Evolutionary conservation across 2,329 filamentous ascomycete species (phyloP), one percentile per base, ranked within the genome.

Genomic region (Diaporthe caulivora): DNA sequence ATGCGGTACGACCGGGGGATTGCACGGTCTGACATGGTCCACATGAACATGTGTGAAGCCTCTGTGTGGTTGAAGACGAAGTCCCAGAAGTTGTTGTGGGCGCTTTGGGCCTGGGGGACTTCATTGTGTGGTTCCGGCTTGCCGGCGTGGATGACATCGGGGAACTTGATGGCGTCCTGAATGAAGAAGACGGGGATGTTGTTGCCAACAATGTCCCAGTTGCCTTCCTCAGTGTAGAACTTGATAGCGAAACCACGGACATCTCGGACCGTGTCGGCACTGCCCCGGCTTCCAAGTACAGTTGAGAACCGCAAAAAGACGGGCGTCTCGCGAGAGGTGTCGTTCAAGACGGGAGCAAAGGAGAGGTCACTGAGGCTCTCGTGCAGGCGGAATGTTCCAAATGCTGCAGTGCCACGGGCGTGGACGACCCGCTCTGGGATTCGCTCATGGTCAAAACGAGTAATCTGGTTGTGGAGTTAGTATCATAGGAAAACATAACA

Each of bases 251-350:
- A 97, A 1, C 94, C 94, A 49, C 93, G 90, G 2, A 95, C 92
- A 84, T 97, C 94, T n/a, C 94, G 90, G 1, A 95, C 94, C 0
- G 93, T 95, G 80, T 97, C 94, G 8, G 93, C 92, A 68, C 92
- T 94, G 17, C 94, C 94, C 44, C 91, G 88, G 79, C 91, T 94
- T 9, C 93, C 93, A 2, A 94, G 86, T 0, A 94, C 94, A 0
- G 94, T 96, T 0, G 93, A 96, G 81, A 97, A 95, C 0, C 94
- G 91, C 21, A 93, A 79, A 79, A 94, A 94, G 1, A 94, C 85
- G 0, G 88, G 91, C 0, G 93, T 95, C 74, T 87, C 88, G 49
- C 79, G 78, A 10, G 79, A 89, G 0, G 90, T 93, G 78, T 93
- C 91, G 0, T 89, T 93, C 60, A 93, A 82, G 2, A 94, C 86